Evolutionary conservation across 75 land plant species (phyloP).

Genomic region (Selaginella moellendorffii): DNA sequence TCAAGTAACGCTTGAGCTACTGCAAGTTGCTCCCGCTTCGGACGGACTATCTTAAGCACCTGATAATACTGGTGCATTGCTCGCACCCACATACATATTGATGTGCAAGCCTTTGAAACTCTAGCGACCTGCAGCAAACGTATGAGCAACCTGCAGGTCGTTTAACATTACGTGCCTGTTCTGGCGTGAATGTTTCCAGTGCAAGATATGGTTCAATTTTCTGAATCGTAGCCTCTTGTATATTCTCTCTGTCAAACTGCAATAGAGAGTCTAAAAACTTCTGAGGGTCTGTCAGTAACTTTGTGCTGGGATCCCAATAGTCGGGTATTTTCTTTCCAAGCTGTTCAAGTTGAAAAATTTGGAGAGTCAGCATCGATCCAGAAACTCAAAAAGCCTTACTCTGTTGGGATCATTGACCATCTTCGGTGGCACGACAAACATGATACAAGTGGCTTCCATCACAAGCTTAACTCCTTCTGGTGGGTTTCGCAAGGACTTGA

Average conservation of each 20-base stretch:
- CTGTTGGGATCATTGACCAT: slow-evolving; percentile 29
- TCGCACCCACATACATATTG: slow-evolving; percentile 31
- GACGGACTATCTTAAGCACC: slow-evolving; percentile 27
- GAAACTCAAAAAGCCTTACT: slow-evolving; percentile 2
- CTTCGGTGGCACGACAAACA: slow-evolving; percentile 22
- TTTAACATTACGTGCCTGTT: slow-evolving; percentile 14
- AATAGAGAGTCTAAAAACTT: slow-evolving; percentile 25
- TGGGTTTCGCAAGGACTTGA: slow-evolving; percentile 26
- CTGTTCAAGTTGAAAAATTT: slow-evolving; percentile 9
- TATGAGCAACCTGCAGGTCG: neutral
- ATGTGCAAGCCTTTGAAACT: slow-evolving; percentile 31
- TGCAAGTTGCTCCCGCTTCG: slow-evolving; percentile 25
- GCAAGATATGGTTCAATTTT: slow-evolving; percentile 30
- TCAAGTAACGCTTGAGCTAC: slow-evolving; percentile 22
- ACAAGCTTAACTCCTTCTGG: slow-evolving; percentile 34
- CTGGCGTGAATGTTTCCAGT: slow-evolving; percentile 30
- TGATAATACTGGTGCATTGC: slow-evolving; percentile 30
- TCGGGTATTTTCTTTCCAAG: slow-evolving; percentile 29
- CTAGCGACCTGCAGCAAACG: slow-evolving; percentile 21
- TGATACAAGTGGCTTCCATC: slow-evolving; percentile 32
- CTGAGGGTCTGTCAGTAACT: slow-evolving; percentile 25
- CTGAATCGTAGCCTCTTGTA: slow-evolving; percentile 19
- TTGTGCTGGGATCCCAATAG: slow-evolving; percentile 35
- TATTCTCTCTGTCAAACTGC: slow-evolving; percentile 29
- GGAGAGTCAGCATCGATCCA: neutral